Conservation (phyloP, 805 yeast genomes). For the Candida multigemmis region DNA sequence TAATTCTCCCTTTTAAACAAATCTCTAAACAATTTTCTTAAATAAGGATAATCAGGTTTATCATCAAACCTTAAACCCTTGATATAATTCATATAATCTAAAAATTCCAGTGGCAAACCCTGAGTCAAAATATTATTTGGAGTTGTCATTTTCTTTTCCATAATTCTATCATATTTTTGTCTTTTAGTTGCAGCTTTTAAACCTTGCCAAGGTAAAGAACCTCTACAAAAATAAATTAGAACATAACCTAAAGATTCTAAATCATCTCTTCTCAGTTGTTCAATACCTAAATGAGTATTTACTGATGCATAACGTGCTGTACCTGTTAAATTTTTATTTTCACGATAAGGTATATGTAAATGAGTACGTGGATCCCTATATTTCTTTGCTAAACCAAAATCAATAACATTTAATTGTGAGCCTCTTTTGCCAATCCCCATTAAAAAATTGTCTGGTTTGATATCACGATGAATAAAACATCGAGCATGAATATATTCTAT, state of each 20-base stretch:
- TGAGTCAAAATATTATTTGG: constrained; percentile 79
- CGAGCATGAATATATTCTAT: constrained; percentile 94
- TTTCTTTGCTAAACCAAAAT: constrained; percentile 89
- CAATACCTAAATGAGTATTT: constrained; percentile 94
- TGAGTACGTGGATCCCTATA: constrained; percentile 91
- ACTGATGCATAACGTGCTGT: constrained; percentile 95
- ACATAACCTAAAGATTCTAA: constrained; percentile 93
- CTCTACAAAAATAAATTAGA: constrained; percentile 87
- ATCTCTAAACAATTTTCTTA: constrained; percentile 85
- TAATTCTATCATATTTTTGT: constrained; percentile 92
- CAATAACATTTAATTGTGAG: constrained; percentile 90
- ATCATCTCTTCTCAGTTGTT: constrained; percentile 94
- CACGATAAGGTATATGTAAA: constrained; percentile 91
- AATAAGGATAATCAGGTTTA: constrained; percentile 86
- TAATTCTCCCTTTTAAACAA: constrained; percentile 81
- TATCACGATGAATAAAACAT: constrained; percentile 79
- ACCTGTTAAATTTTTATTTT: constrained; percentile 93
- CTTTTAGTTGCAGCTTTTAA: constrained; percentile 93
- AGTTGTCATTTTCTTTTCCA: constrained; percentile 90
- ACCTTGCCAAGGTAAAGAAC: constrained; percentile 98
- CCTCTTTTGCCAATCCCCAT: constrained; percentile 93
- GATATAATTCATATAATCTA: constrained; percentile 79
- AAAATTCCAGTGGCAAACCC: constrained; percentile 88
- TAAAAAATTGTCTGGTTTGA: constrained; percentile 75
- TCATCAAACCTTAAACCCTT: constrained; percentile 90